Conservation (phyloP, 768 basidiomycete genomes). For the Pleurotus pulmonarius region DNA sequence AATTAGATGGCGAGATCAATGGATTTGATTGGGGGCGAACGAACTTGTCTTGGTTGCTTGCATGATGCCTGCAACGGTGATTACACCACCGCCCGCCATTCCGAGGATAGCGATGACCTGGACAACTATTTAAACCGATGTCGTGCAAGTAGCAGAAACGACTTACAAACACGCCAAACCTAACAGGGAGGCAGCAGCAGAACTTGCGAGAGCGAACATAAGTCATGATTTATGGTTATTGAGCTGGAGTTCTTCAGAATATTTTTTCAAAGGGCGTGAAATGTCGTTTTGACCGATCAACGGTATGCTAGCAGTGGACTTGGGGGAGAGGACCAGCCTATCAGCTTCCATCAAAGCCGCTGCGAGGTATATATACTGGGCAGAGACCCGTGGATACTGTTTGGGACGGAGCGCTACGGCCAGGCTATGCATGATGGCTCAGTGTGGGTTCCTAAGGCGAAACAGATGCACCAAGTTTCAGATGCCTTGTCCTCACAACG, state of each 20-base stretch:
- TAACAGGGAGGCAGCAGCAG: constrained; percentile 48
- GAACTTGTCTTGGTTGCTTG: constrained; percentile 28
- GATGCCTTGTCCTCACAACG: background rate
- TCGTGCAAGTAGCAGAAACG: background rate
- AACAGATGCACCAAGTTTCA: constrained; percentile 2
- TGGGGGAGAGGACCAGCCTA: constrained; percentile 45
- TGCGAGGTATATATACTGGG: constrained; percentile 27
- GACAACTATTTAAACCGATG: background rate
- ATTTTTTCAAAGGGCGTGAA: constrained; percentile 12
- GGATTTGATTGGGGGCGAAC: background rate
- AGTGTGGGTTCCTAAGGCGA: background rate
- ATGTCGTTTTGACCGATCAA: constrained; percentile 14
- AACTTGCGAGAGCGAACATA: constrained; percentile 38
- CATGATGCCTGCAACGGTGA: constrained; percentile 35
- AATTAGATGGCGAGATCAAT: constrained; percentile 4
- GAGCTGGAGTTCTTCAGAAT: constrained; percentile 6
- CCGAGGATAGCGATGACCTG: constrained; percentile 43
- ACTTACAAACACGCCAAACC: constrained; percentile 45
- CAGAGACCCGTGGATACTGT: background rate
- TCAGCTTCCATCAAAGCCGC: constrained; percentile 16
- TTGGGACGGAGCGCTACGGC: no score
- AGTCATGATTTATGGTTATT: constrained; percentile 25
- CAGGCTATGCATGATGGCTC: no score
- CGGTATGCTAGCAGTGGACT: constrained; percentile 18
- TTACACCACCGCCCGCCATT: constrained; percentile 35